Base-by-base conservation (phyloP, 1,284 basidiomycete genomes). In the Fistulina hepatica region DNA sequence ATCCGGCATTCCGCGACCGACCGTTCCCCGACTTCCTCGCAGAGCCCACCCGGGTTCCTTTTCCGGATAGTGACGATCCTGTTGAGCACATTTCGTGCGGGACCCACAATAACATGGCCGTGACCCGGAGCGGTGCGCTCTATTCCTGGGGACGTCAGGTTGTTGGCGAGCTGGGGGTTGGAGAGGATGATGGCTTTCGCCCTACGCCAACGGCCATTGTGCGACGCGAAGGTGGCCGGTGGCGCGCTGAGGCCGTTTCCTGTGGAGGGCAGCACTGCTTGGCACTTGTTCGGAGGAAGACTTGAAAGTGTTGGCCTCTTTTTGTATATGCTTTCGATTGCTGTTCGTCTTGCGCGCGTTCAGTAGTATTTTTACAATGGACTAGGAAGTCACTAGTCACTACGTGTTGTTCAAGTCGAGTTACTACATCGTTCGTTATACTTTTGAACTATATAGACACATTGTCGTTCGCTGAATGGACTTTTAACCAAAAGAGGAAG, bases 131-230 rank as follows among this genome's bases (percentile, higher is more conserved):
- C 30, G 90, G 90, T 9, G 80, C 82, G 21, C 61, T 89, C 44
- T 92, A 89, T 54, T 69, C 79, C 26, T 94, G 90, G 90, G 90
- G 90, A 33, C 76, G 82, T 46, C 86, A 86, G 15, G 73, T 77
- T 36, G 78, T 71, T 57, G 76, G 67, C 54, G 89, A 71, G 63
- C 70, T 71, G 40, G 85, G 69, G 45, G 75, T 71, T 46, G n/a
- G n/a, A n/a, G n/a, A n/a, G n/a, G 74, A 68, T 17, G 71, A 73
- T 48, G 67, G 69, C 49, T 71, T 69, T 43, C 71, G 73, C 28
- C 60, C 59, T 47, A 76, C 71, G 3, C 78, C 79, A 2, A 67
- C 58, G 13, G 60, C 68, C n/a, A 66, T 83, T 27, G 81, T 83
- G 20, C 73, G 78, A 35, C 71, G 69, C 50, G 72, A 76, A 48